Percentiles rank a stretch among this genome's conserved stretches.
Conservation (phyloP, 345 rosid species). For the Populus tremula region DNA sequence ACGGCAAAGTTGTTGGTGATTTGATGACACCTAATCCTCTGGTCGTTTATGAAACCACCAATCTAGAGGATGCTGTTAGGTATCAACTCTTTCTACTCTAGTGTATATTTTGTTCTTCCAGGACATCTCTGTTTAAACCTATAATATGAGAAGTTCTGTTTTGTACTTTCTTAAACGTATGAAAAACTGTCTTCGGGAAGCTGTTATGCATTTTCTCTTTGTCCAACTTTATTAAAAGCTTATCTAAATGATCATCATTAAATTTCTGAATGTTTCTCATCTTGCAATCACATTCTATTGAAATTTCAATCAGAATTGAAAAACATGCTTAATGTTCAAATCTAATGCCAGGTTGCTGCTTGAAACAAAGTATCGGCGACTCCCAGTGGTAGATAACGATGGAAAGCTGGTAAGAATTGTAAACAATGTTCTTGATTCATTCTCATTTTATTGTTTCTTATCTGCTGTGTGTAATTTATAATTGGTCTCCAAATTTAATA, state of each 20-base stretch:
- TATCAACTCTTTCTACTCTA: conserved; percentile 10
- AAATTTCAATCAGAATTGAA: background rate
- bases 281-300: background rate
- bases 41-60: conserved; percentile 67
- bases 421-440: background rate
- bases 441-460: conserved; percentile 5
- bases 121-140: background rate
- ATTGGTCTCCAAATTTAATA: conserved; percentile 14
- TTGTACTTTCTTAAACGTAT: background rate
- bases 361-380: conserved; percentile 78
- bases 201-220: background rate
- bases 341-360: conserved; percentile 63
- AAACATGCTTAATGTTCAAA: background rate
- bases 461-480: background rate
- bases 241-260: background rate
- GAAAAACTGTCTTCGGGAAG: background rate
- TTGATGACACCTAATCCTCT: conserved; percentile 93
- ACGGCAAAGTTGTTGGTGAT: conserved; percentile 86
- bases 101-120: background rate
- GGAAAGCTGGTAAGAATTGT: conserved; percentile 68
- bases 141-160: background rate
- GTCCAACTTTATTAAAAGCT: background rate
- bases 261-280: background rate
- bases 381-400: conserved; percentile 72
- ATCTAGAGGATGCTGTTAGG: conserved; percentile 92